Conservation (phyloP, 2,329 filamentous ascomycete species). For the Pseudogymnoascus sp. region DNA sequence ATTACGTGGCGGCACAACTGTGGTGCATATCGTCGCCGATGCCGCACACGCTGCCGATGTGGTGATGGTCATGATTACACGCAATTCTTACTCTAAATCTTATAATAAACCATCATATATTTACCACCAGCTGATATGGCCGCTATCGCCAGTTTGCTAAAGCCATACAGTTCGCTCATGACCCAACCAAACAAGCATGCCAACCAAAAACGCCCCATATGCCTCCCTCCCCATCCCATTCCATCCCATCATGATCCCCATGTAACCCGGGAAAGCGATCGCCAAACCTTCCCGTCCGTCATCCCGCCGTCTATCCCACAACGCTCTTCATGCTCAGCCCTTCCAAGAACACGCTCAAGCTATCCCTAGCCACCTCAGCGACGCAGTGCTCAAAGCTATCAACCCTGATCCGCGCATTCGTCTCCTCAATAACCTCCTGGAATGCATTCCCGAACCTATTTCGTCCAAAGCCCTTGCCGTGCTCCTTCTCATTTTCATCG, state of each 20-base stretch:
- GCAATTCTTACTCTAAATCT: background rate
- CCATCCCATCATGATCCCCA: background rate
- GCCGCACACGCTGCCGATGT: background rate
- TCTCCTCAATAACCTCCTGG: constrained; percentile 88
- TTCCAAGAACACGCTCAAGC: constrained; percentile 83
- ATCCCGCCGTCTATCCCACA: constrained; percentile 40
- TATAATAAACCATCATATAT: constrained; percentile 3
- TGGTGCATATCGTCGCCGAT: background rate
- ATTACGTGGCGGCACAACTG: background rate
- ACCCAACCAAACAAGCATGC: constrained; percentile 6
- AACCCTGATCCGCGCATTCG: constrained; percentile 78
- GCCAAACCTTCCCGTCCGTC: background rate
- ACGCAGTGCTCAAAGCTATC: constrained; percentile 98
- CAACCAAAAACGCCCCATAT: constrained; percentile 4
- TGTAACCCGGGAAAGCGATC: background rate
- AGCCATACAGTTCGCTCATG: constrained; percentile 5
- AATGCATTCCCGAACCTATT: constrained; percentile 95
- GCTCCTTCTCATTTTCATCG: constrained; percentile 44
- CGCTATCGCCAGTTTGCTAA: constrained; percentile 6
- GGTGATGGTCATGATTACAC: background rate
- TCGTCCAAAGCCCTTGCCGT: constrained; percentile 60
- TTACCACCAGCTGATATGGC: background rate
- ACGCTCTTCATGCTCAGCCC: constrained; percentile 86
- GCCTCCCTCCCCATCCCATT: background rate
- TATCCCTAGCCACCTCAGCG: constrained; percentile 95